Evolutionary conservation across 2,329 filamentous ascomycete genomes (phyloP).

Genomic region (Colletotrichum scovillei): DNA sequence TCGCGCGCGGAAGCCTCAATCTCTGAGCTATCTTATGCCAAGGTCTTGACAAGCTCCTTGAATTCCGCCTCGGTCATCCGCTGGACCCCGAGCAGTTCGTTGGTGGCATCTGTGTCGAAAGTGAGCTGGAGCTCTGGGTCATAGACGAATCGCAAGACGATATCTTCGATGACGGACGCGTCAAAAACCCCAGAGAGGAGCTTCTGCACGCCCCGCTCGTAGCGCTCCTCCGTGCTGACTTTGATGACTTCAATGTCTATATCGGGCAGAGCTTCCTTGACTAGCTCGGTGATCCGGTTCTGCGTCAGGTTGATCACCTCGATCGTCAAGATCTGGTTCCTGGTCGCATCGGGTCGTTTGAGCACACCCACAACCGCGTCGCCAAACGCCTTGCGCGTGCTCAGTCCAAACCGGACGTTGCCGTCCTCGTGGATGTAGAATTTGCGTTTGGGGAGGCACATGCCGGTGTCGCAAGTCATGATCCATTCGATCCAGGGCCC

Average conservation of each 20-base stretch:
- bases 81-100: not conserved
- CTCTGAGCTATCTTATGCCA: not conserved
- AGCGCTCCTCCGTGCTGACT: conserved; percentile 13
- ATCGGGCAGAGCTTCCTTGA: not conserved
- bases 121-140: not conserved
- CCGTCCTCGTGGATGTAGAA: not conserved
- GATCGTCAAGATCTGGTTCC: conserved; percentile 64
- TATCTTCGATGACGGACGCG: not conserved
- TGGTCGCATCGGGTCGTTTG: conserved; percentile 55
- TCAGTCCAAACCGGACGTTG: conserved; percentile 51
- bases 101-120: not conserved
- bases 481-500: conserved; percentile 51
- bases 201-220: conserved; percentile 17
- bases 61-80: not conserved
- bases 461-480: conserved; percentile 7
- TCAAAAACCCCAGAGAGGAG: conserved; percentile 6
- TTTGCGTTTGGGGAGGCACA: not conserved
- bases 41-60: not conserved
- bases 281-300: conserved; percentile 56
- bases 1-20: not conserved
- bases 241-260: conserved; percentile 6
- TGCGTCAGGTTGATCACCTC: conserved; percentile 61
- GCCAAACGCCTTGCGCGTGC: conserved; percentile 57
- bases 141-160: not conserved
- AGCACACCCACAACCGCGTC: conserved; percentile 60